phyloP scores from a whole-genome alignment of 768 basidiomycete species.

The Trametes villosa region DNA sequence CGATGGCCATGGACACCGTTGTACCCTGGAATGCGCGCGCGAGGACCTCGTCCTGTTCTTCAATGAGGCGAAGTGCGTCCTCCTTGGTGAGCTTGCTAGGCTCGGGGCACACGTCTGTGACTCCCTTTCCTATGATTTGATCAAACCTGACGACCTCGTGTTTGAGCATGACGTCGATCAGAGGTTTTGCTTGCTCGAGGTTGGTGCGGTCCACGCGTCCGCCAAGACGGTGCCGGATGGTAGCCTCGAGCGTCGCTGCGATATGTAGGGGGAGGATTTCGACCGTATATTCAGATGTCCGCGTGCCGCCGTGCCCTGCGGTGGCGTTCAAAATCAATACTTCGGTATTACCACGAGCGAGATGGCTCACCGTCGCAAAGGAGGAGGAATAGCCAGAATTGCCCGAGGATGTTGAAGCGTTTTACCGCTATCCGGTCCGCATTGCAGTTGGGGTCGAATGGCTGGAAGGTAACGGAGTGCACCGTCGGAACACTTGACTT shows the following conservation, averaged over 20 bases:
- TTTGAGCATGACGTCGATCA: background rate
- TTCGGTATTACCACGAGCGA: background rate
- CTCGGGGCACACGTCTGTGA: background rate
- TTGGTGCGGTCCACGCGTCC: background rate
- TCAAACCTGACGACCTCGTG: background rate
- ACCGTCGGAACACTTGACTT: too few relatives aligned
- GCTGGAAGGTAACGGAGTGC: too few relatives aligned
- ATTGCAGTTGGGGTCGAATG: too few relatives aligned
- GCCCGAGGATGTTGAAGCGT: background rate
- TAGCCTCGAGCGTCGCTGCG: background rate
- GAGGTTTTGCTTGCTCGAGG: background rate
- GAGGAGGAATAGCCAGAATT: background rate
- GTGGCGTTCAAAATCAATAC: background rate
- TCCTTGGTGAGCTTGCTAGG: background rate
- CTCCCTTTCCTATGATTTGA: background rate
- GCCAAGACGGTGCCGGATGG: background rate
- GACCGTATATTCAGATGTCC: background rate
- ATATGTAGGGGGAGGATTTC: background rate
- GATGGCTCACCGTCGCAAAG: conserved; percentile 4
- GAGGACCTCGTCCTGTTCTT: background rate
- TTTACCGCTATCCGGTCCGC: too few relatives aligned
- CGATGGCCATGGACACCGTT: background rate
- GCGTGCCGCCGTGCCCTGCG: background rate
- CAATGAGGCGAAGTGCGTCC: background rate
- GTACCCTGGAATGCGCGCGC: background rate